Evolutionary conservation across 2,329 filamentous ascomycete genomes (phyloP).

Genomic region (Anthostomella pinea): DNA sequence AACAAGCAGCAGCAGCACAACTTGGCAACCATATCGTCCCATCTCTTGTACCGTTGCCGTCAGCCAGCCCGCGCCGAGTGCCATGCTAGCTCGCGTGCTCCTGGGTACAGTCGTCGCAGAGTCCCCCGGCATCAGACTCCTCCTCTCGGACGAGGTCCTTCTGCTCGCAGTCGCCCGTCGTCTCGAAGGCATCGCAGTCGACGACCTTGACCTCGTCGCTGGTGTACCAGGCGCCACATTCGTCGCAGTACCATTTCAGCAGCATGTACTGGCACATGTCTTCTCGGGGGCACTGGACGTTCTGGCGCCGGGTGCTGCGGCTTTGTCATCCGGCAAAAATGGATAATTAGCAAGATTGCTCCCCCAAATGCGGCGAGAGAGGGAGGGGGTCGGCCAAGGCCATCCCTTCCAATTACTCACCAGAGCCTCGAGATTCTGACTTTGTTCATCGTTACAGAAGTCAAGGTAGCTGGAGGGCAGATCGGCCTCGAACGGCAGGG

Average conservation of each 20-base stretch:
- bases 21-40: too few species aligned
- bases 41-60: too few species aligned
- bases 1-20: too few species aligned
- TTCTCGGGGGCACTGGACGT: too few species aligned
- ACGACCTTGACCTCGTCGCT: constrained; percentile 30
- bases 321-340: constrained; percentile 13
- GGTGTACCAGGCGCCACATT: constrained; percentile 33
- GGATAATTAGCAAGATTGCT: constrained; percentile 11
- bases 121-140: constrained; percentile 27
- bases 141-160: constrained; percentile 21
- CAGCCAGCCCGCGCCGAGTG: constrained; percentile 2
- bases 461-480: too few species aligned
- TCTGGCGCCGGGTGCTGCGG: too few species aligned
- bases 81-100: constrained; percentile 18
- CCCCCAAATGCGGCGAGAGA: constrained; percentile 3
- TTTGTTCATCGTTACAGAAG: constrained; percentile 8
- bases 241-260: constrained; percentile 32
- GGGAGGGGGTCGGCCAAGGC: constrained; percentile 3
- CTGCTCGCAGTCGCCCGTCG: constrained; percentile 22
- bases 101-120: constrained; percentile 28
- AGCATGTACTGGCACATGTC: constrained; percentile 30
- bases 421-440: constrained; percentile 10
- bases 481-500: too few species aligned
- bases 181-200: constrained; percentile 25
- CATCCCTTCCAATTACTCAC: constrained; percentile 15